phyloP scores from a whole-genome alignment of 305 asterid genomes.

The Fraxinus greggii region DNA sequence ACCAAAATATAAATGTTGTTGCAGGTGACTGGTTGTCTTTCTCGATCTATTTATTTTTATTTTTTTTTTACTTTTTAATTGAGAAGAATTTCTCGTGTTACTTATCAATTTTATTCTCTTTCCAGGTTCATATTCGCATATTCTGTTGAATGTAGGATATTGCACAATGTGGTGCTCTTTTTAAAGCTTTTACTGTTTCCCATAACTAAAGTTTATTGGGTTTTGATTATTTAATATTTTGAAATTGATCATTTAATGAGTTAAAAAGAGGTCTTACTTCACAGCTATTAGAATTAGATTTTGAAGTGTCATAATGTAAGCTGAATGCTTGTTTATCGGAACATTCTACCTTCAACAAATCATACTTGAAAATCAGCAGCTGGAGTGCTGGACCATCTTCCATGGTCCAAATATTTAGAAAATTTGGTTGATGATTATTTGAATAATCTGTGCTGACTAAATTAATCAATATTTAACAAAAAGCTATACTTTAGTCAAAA shows the following conservation, averaged over 20 bases:
- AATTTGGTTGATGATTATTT: not conserved
- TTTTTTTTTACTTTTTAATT: no score
- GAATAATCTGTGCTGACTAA: not conserved
- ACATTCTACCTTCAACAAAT: not conserved
- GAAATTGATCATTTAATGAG: conserved; percentile 9
- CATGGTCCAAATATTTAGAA: not conserved
- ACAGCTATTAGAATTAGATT: not conserved
- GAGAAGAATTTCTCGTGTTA: not conserved
- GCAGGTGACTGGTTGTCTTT: conserved; percentile 50
- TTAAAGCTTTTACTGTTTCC: not conserved
- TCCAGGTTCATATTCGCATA: not conserved
- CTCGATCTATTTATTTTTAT: conserved; percentile 32
- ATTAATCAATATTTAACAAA: not conserved
- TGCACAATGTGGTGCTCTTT: conserved; percentile 9
- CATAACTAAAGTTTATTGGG: not conserved
- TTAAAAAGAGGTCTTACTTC: not conserved
- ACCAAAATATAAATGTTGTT: conserved; percentile 58
- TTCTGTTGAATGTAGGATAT: conserved; percentile 7
- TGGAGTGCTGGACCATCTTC: not conserved
- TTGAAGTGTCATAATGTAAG: not conserved
- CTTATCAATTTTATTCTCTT: not conserved
- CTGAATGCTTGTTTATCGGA: conserved; percentile 8
- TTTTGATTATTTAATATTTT: not conserved
- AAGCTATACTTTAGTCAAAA: not conserved
- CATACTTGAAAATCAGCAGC: not conserved